Percentiles rank a stretch among this genome's conserved stretches.
These are phyloP conservation scores for Melampsora occidentalis DNA, from an alignment of 1,284 basidiomycete species.

Conservation along the genomic window DNA sequence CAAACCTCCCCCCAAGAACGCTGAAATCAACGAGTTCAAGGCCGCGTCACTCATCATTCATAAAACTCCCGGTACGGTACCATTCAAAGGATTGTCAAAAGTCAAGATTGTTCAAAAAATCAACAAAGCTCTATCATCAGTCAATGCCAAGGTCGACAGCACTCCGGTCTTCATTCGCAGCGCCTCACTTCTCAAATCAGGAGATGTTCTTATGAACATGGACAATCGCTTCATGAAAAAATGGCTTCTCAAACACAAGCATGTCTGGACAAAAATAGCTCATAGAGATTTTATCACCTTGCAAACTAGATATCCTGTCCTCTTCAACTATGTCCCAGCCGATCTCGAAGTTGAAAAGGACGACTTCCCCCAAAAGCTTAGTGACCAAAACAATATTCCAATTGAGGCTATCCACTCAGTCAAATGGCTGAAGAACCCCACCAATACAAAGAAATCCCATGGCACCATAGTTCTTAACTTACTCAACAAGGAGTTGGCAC, in stretches of 20 bases:
- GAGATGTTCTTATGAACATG: background rate
- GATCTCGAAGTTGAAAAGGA: too few species aligned
- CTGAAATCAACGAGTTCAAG: too few species aligned
- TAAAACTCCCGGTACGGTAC: background rate
- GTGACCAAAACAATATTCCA: too few species aligned
- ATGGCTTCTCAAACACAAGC: conserved; percentile 12
- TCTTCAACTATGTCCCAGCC: too few species aligned
- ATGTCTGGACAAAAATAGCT: conserved; percentile 10
- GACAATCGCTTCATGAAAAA: background rate
- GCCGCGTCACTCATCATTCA: background rate
- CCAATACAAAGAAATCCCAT: too few species aligned
- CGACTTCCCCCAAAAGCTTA: too few species aligned
- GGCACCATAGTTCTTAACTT: too few species aligned
- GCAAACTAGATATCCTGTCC: too few species aligned
- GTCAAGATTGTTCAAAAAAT: background rate
- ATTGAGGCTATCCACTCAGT: too few species aligned
- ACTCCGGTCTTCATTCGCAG: background rate
- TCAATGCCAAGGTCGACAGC: background rate
- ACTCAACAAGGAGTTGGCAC: too few species aligned
- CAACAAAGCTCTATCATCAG: background rate
- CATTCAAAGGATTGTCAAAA: background rate
- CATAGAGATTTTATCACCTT: background rate
- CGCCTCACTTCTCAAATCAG: background rate
- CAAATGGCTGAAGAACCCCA: too few species aligned
- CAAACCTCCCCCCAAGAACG: too few species aligned